Percentiles rank a stretch among this genome's conserved stretches.
Evolutionary conservation across 257 asterid genomes (phyloP).

Genomic region (Echites panduratus): DNA sequence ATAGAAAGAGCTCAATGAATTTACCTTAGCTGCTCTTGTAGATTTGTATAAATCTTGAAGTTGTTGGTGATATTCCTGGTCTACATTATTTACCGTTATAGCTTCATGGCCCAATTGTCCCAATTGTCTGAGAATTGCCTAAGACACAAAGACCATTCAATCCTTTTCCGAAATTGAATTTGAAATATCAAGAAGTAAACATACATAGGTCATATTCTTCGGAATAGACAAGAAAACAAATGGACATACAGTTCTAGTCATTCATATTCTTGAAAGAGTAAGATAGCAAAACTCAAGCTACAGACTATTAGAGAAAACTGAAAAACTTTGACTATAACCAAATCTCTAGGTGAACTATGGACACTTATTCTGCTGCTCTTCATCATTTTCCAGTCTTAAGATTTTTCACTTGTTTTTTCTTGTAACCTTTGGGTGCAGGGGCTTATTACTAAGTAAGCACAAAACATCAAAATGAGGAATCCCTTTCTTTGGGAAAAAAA

Average conservation of each 20-base stretch:
- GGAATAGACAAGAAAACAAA: neutral
- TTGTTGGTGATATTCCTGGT: constrained; percentile 57
- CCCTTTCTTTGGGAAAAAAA: neutral
- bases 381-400: too few species aligned
- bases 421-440: neutral
- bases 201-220: neutral
- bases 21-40: constrained; percentile 89
- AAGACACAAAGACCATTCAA: constrained; percentile 19
- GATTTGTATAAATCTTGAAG: constrained; percentile 79
- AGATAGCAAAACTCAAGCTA: neutral
- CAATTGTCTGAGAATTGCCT: constrained; percentile 84
- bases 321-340: neutral
- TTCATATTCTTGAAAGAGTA: neutral
- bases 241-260: neutral
- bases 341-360: neutral
- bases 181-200: constrained; percentile 2
- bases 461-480: neutral
- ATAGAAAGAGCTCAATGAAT: constrained; percentile 5
- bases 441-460: neutral
- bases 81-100: constrained; percentile 65
- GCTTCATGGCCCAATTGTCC: constrained; percentile 87
- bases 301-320: too few species aligned
- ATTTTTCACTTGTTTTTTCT: too few species aligned
- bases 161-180: neutral
- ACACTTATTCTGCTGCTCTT: too few species aligned